phyloP scores from a whole-genome alignment of 352 stramenopile genomes.

The Globisporangium spiculum region DNA sequence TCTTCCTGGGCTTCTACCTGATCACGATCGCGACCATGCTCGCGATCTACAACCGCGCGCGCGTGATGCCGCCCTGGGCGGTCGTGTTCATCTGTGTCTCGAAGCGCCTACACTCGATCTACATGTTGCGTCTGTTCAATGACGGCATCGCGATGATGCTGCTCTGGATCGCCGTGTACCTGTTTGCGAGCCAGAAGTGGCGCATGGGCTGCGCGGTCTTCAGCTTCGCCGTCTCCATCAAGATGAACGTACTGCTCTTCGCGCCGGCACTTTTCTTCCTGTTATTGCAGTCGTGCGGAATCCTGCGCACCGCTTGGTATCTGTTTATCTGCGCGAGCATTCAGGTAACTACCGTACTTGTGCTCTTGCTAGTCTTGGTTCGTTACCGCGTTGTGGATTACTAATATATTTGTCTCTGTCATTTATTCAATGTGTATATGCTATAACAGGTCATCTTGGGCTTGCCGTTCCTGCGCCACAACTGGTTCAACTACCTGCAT shows the following conservation, averaged over 20 bases:
- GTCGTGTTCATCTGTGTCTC: slow-evolving; percentile 91
- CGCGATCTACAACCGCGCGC: slow-evolving; percentile 83
- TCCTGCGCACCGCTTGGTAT: slow-evolving; percentile 79
- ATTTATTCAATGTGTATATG: neutral
- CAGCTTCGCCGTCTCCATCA: slow-evolving; percentile 96
- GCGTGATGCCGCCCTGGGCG: slow-evolving; percentile 82
- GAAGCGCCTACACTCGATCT: slow-evolving; percentile 98
- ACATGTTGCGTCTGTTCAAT: slow-evolving; percentile 98
- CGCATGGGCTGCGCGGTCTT: slow-evolving; percentile 92
- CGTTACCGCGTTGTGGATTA: neutral
- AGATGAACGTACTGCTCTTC: slow-evolving; percentile 99
- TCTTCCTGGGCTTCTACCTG: slow-evolving; percentile 96
- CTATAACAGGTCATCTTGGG: slow-evolving; percentile 79
- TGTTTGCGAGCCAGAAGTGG: slow-evolving; percentile 82
- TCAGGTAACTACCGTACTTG: slow-evolving; percentile 36
- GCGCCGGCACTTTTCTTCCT: slow-evolving; percentile 95
- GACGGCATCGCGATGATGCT: slow-evolving; percentile 96
- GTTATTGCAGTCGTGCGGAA: slow-evolving; percentile 89
- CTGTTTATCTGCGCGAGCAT: slow-evolving; percentile 91
- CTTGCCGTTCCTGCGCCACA: slow-evolving; percentile 93
- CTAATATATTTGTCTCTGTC: neutral
- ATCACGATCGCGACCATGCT: slow-evolving; percentile 86
- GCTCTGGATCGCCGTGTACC: slow-evolving; percentile 91
- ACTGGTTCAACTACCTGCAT: slow-evolving; percentile 93
- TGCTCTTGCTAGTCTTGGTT: neutral